These are phyloP conservation scores for Hypoxylon sp. DNA, from an alignment of 2,329 filamentous ascomycete genomes.

Conservation along the genomic window DNA sequence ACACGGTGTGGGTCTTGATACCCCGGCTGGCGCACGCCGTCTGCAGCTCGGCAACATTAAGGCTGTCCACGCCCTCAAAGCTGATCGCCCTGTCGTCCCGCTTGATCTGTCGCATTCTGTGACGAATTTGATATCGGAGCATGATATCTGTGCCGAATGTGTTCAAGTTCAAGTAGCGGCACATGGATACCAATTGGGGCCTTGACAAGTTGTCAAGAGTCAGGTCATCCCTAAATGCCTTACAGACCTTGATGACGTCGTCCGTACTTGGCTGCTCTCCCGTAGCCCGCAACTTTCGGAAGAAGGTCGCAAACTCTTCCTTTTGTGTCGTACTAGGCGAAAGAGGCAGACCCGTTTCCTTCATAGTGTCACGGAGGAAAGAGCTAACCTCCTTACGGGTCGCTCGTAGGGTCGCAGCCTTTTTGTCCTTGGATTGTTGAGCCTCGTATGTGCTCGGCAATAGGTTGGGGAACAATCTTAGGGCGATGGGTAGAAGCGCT, in stretches of 20 bases:
- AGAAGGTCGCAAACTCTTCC: slow-evolving; percentile 95
- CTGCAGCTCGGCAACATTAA: slow-evolving; percentile 94
- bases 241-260: slow-evolving; percentile 98
- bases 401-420: slow-evolving; percentile 80
- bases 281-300: slow-evolving; percentile 92
- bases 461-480: slow-evolving; percentile 96
- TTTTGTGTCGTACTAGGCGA: slow-evolving; percentile 85
- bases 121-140: slow-evolving; percentile 94
- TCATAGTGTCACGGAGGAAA: slow-evolving; percentile 87
- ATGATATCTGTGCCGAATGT: slow-evolving; percentile 98
- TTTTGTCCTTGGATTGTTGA: slow-evolving; percentile 87
- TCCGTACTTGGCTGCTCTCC: slow-evolving; percentile 87
- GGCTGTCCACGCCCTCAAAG: slow-evolving; percentile 90
- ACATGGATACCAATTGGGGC: slow-evolving; percentile 96
- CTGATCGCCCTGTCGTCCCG: slow-evolving; percentile 93
- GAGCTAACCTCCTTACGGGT: slow-evolving; percentile 93
- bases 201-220: slow-evolving; percentile 96
- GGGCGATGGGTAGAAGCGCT: slow-evolving; percentile 85
- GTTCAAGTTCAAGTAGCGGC: slow-evolving; percentile 97
- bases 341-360: slow-evolving; percentile 91
- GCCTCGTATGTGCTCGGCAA: slow-evolving; percentile 97
- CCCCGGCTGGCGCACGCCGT: slow-evolving; percentile 90
- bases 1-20: slow-evolving; percentile 90
- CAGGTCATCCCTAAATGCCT: slow-evolving; percentile 97
- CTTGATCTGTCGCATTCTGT: slow-evolving; percentile 99